Evolutionary conservation across 306 rosid genomes (phyloP), one percentile per base, ranked within the genome.

Genomic region (Mimosa bimucronata): DNA sequence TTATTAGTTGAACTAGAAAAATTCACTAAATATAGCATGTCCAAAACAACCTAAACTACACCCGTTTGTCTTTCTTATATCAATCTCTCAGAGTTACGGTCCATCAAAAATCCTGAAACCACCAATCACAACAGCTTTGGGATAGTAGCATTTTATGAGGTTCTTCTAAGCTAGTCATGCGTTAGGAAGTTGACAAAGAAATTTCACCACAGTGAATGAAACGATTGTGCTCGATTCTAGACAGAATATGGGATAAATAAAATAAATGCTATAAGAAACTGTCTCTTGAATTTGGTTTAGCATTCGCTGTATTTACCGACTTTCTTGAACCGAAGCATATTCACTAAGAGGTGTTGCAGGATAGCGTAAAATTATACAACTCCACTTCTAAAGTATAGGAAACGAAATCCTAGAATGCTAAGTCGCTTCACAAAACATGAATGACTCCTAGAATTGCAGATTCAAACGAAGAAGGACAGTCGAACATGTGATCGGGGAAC

Each of bases 161-260:
- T 46, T 29, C 75, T 44, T 70, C 58, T 26, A 45, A 23, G 40
- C 58, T 26, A 14, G 30, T 70, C 57, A 44, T 62, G 40, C 34
- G 2, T 37, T 19, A 66, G 5, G 48, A 44, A 74, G 67, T 69
- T 46, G 69, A 60, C 61, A 53, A 69, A 74, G 12, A 85, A 67
- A 81, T 73, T 13, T 40, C 53, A 21, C 53, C 73, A 12, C 14
- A 40, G 1, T 41, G 53, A 40, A 40, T 21, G 9, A 52, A 68
- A 23, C 16, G 31, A 40, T 5, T 23, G 7, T 21, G 30, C 19
- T 67, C 19, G 9, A n/a, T 9, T n/a, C 72, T 25, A 18, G 14
- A n/a, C 30, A 67, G 28, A n/a, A 37, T 9, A 37, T 38, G 44
- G 30, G 50, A 21, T 25, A n/a, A 67, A 37, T 66, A 66, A 66